Conservation (phyloP, 2,329 filamentous ascomycete genomes). For the Talaromyces pinophilus region DNA sequence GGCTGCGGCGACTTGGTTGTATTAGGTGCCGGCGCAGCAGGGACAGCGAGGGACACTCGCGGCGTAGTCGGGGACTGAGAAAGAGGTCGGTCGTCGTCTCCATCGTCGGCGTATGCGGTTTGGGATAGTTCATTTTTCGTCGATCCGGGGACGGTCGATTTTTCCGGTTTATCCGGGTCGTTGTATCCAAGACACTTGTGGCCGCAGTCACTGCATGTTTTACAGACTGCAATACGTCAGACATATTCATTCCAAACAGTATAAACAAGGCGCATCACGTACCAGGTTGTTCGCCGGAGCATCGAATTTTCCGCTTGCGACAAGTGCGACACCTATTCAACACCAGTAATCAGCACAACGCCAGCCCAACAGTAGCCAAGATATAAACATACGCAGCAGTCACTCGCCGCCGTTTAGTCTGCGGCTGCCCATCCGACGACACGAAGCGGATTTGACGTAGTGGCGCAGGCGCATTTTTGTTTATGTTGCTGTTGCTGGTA, state of each 20-base stretch:
- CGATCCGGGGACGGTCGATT: slow-evolving; percentile 29
- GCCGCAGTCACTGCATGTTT: slow-evolving; percentile 71
- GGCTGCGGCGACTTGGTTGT: slow-evolving; percentile 24
- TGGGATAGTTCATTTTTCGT: slow-evolving; percentile 24
- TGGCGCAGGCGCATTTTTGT: slow-evolving; percentile 26
- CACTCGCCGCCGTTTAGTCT: slow-evolving; percentile 75
- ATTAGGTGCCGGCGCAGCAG: slow-evolving; percentile 22
- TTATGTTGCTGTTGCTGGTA: neutral
- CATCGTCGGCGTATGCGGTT: slow-evolving; percentile 26
- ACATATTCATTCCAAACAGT: slow-evolving; percentile 16
- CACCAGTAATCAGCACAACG: neutral
- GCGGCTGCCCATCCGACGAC: slow-evolving; percentile 77
- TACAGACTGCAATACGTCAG: slow-evolving; percentile 52
- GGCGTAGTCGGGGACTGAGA: slow-evolving; percentile 24
- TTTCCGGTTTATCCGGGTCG: slow-evolving; percentile 46
- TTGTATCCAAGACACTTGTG: slow-evolving; percentile 69
- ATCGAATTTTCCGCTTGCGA: slow-evolving; percentile 73
- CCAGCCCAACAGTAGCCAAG: neutral
- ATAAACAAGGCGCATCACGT: slow-evolving; percentile 22
- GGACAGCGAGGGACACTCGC: slow-evolving; percentile 19
- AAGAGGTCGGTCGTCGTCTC: slow-evolving; percentile 21
- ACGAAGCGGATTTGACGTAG: slow-evolving; percentile 69
- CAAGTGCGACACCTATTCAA: slow-evolving; percentile 66
- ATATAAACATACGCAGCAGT: slow-evolving; percentile 67
- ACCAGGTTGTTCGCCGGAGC: slow-evolving; percentile 69